Evolutionary conservation across 306 rosid genomes (phyloP).

Genomic region (Citrullus colocynthis): DNA sequence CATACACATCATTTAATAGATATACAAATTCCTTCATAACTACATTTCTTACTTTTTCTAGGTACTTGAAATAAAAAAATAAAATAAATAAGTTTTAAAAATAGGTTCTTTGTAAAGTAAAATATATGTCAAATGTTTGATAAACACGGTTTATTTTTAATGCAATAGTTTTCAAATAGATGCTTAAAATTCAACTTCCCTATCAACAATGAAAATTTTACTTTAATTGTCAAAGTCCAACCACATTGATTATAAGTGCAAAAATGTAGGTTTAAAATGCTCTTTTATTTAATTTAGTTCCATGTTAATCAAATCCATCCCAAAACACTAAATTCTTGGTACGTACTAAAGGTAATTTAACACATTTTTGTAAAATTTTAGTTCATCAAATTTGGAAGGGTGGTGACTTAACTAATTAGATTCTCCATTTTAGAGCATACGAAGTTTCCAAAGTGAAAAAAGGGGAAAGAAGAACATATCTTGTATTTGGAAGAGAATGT

Average conservation of each 20-base stretch:
- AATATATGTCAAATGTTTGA: background rate
- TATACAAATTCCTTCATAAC: no score
- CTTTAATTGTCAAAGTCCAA: background rate
- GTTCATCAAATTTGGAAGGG: background rate
- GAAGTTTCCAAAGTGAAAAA: background rate
- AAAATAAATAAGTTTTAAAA: background rate
- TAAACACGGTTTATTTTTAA: background rate
- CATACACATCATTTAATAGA: no score
- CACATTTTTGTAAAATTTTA: background rate
- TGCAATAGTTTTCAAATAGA: background rate
- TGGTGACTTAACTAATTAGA: background rate
- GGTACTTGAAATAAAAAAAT: no score
- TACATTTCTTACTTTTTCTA: no score
- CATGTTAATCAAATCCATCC: background rate
- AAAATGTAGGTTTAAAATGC: background rate
- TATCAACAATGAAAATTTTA: background rate
- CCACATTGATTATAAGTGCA: constrained; percentile 1
- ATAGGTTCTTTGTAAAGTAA: background rate
- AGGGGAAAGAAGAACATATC: background rate
- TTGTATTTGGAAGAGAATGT: background rate
- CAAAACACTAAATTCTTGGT: background rate
- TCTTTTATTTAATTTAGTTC: background rate
- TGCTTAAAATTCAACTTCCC: background rate
- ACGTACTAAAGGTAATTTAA: background rate
- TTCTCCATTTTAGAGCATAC: constrained; percentile 6